A percentile compares a stretch with the other conserved stretches of the same genome.
Conservation (phyloP, 495 filamentous ascomycete genomes). For the Aspergillus nidulans region DNA sequence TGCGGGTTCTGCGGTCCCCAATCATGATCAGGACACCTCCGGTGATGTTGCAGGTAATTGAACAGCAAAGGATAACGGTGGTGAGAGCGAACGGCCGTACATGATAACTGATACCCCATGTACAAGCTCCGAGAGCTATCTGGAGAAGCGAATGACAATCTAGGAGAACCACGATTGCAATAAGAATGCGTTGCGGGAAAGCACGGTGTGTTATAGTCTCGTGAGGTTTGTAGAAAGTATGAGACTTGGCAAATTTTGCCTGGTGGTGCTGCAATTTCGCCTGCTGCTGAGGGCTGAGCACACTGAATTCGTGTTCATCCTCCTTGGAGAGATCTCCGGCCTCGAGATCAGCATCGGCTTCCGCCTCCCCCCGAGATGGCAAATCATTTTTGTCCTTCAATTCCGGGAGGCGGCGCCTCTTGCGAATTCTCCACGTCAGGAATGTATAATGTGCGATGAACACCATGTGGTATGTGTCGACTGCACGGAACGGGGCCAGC, state of each 20-base stretch:
- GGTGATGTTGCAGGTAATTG: conserved; percentile 65
- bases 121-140: conserved; percentile 68
- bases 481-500: conserved; percentile 66
- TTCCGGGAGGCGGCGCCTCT: conserved; percentile 55
- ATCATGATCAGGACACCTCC: conserved; percentile 69
- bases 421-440: conserved; percentile 65
- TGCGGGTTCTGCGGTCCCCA: conserved; percentile 66
- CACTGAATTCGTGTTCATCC: conserved; percentile 49
- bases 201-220: conserved; percentile 76
- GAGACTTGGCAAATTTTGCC: conserved; percentile 66
- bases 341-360: conserved; percentile 19
- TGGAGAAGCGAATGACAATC: conserved; percentile 72
- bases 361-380: conserved; percentile 44
- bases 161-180: conserved; percentile 68
- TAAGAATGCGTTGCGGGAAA: conserved; percentile 65
- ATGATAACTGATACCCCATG: conserved; percentile 65
- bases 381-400: conserved; percentile 70
- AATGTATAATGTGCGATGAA: conserved; percentile 65
- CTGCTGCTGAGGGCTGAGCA: conserved; percentile 61
- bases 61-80: conserved; percentile 72
- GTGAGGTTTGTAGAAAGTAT: conserved; percentile 83
- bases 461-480: conserved; percentile 80
- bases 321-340: conserved; percentile 29
- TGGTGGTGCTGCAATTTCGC: conserved; percentile 64
- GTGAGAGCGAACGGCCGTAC: conserved; percentile 64